A percentile compares a stretch with the other conserved stretches of the same genome.
Evolutionary conservation across 1,284 basidiomycete genomes (phyloP).

Genomic region (Rhizoctonia solani): DNA sequence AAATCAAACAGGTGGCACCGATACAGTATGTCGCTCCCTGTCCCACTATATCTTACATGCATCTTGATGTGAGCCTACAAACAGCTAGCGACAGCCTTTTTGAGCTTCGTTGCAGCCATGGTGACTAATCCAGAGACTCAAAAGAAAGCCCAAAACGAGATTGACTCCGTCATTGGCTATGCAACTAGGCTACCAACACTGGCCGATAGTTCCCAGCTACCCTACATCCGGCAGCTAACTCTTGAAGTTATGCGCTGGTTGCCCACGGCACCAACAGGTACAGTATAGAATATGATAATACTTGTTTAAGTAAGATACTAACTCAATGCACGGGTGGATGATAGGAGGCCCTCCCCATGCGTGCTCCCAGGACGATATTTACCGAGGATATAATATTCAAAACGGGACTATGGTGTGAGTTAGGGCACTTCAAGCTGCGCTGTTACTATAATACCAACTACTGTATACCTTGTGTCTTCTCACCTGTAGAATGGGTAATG

Average conservation of each 20-base stretch:
- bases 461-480: neutral
- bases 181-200: neutral
- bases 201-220: neutral
- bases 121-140: neutral
- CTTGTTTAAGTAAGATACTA: neutral
- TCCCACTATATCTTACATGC: too few species aligned
- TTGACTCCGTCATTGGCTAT: constrained; percentile 1
- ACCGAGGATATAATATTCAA: too few species aligned
- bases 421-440: neutral
- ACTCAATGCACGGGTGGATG: neutral
- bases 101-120: constrained; percentile 12
- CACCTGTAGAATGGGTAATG: constrained; percentile 8
- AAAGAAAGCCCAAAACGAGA: neutral
- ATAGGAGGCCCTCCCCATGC: constrained; percentile 1
- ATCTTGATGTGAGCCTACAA: neutral
- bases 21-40: constrained; percentile 2
- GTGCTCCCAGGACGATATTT: neutral
- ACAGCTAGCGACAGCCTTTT: neutral
- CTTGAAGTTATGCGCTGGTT: constrained; percentile 14
- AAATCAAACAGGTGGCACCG: neutral
- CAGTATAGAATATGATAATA: neutral
- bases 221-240: neutral
- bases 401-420: neutral
- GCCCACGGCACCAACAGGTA: neutral
- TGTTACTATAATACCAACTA: neutral